Evolutionary conservation across 2,329 filamentous ascomycete species (phyloP).

Genomic region (Acarospora socialis): DNA sequence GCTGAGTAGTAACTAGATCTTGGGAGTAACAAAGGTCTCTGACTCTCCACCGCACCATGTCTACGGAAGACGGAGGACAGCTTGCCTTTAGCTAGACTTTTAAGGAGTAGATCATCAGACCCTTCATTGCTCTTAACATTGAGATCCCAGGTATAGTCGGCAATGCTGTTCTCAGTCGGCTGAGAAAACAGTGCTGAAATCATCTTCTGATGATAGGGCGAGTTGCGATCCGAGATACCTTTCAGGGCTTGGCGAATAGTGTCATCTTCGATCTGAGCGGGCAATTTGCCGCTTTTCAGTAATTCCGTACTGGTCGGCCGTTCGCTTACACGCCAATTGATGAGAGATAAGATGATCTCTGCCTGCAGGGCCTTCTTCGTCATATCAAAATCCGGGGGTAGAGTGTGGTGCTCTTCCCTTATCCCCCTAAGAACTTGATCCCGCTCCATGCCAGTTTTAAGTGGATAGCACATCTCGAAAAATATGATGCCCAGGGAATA

Average conservation of each 20-base stretch:
- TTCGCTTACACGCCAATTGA: slow-evolving; percentile 69
- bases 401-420: slow-evolving; percentile 48
- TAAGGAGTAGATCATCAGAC: slow-evolving; percentile 49
- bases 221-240: slow-evolving; percentile 65
- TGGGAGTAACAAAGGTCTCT: slow-evolving; percentile 58
- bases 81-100: slow-evolving; percentile 58
- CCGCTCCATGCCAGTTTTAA: slow-evolving; percentile 49
- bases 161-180: slow-evolving; percentile 45
- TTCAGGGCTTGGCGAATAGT: slow-evolving; percentile 72
- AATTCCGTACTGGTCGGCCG: slow-evolving; percentile 73
- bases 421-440: slow-evolving; percentile 53
- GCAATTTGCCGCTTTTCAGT: slow-evolving; percentile 71
- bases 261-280: slow-evolving; percentile 85
- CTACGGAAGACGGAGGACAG: slow-evolving; percentile 67
- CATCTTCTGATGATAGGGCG: slow-evolving; percentile 81
- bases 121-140: slow-evolving; percentile 9
- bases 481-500: slow-evolving; percentile 95
- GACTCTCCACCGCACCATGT: slow-evolving; percentile 73
- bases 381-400: slow-evolving; percentile 59
- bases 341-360: slow-evolving; percentile 62
- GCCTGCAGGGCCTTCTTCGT: slow-evolving; percentile 56
- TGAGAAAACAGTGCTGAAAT: slow-evolving; percentile 71
- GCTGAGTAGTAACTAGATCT: no score
- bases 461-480: slow-evolving; percentile 78
- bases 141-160: background rate